Evolutionary conservation across 345 rosid species (phyloP).

Genomic region (Gossypium mustelinum): DNA sequence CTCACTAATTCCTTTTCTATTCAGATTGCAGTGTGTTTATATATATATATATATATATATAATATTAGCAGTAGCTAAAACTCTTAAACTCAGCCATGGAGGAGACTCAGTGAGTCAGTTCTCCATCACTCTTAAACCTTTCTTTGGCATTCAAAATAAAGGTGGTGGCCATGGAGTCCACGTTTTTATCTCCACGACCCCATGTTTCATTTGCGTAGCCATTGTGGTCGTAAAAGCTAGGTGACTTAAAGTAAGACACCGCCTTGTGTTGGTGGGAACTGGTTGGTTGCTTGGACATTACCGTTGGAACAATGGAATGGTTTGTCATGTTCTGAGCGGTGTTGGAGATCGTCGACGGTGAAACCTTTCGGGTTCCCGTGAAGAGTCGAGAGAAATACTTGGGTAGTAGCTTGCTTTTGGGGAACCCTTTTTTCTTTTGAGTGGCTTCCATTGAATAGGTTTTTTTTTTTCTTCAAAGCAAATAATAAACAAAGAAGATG

Average conservation of each 20-base stretch:
- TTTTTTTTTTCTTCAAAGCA: not conserved
- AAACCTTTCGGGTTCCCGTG: not conserved
- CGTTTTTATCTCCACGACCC: not conserved
- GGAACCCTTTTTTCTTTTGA: not conserved
- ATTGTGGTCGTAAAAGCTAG: not conserved
- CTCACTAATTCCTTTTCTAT: too few species aligned
- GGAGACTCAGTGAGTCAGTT: not conserved
- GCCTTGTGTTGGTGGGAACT: not conserved
- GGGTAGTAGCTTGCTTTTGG: not conserved
- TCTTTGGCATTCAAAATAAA: not conserved
- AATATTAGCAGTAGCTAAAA: not conserved
- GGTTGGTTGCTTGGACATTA: not conserved
- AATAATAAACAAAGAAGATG: not conserved
- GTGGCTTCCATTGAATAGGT: not conserved
- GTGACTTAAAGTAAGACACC: not conserved
- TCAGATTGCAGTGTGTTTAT: too few species aligned
- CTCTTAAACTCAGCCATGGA: not conserved
- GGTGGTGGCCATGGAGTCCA: not conserved
- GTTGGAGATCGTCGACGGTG: not conserved
- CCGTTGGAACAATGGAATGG: not conserved
- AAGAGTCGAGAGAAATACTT: not conserved
- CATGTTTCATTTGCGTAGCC: not conserved
- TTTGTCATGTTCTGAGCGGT: not conserved
- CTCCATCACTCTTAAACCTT: not conserved
- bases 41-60: too few species aligned